phyloP scores from a whole-genome alignment of 345 rosid genomes.

The Salix dunnii region DNA sequence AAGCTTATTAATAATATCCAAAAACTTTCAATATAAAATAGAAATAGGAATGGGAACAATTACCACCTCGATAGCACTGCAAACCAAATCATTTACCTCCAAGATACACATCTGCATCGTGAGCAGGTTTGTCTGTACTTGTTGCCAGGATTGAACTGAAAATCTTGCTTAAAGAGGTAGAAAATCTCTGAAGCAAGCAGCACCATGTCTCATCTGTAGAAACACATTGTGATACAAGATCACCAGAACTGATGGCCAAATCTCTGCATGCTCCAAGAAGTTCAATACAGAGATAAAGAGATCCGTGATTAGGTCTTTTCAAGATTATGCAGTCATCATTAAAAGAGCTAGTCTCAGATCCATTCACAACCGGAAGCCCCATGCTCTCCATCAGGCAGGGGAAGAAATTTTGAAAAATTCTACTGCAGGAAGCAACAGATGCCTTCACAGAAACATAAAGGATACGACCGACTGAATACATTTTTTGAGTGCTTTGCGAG shows the following conservation, averaged over 20 bases:
- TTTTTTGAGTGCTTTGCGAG: conserved; percentile 50
- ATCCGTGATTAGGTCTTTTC: conserved; percentile 51
- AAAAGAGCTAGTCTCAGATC: conserved; percentile 28
- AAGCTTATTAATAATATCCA: neutral
- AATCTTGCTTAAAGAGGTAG: conserved; percentile 43
- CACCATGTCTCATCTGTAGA: conserved; percentile 45
- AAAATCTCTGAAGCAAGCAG: conserved; percentile 45
- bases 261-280: conserved; percentile 76
- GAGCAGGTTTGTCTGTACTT: conserved; percentile 26
- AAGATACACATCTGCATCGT: conserved; percentile 41
- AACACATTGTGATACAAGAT: conserved; percentile 18
- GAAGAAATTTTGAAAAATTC: conserved; percentile 51
- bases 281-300: conserved; percentile 60
- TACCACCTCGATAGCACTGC: conserved; percentile 2
- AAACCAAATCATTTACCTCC: conserved; percentile 56
- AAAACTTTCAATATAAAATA: too few species aligned
- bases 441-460: conserved; percentile 65
- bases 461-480: conserved; percentile 55
- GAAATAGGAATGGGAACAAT: too few species aligned
- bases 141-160: conserved; percentile 41
- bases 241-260: conserved; percentile 32
- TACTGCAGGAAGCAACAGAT: conserved; percentile 58
- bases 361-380: conserved; percentile 39
- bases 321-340: conserved; percentile 24
- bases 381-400: conserved; percentile 50